Evolutionary conservation across 2,329 filamentous ascomycete species (phyloP), one percentile per base, ranked within the genome.

Genomic region (Passalora sequoiae): DNA sequence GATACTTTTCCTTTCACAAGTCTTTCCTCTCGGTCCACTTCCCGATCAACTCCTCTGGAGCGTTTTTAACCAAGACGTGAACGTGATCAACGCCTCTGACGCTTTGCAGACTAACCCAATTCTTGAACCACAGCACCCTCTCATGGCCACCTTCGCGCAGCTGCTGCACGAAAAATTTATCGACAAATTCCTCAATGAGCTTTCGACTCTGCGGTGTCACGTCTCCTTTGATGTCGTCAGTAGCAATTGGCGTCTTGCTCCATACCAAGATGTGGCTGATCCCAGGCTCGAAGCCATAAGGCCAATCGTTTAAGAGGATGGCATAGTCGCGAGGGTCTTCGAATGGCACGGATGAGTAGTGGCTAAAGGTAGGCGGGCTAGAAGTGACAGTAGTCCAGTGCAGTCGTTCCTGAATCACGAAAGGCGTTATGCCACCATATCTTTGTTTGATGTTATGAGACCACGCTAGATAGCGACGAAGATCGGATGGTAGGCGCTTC

Each of bases 71-170:
- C 15, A 79, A 59, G 13, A 79, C 66, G 65, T 79, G 76, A 5
- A 79, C 66, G 66, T 79, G 76, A 53, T 79, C 76, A 22, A 79
- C 60, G 0, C 73, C 72, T 41, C 76, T 65, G 33, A 83, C 77
- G 53, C 76, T 80, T 62, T 82, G 78, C 61, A 81, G 55, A 27
- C 70, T 70, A 6, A 72, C 73, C 69, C 76, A 80, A 54, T 82
- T 83, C 69, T 80, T 81, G 57, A 82, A 83, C 79, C 79, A 83
- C 44, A 78, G 58, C 17, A 82, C 72, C 51, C 71, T 71, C 15
- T 70, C 69, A 16, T 50, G 33, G 3, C 44, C 54, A 12, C 27
- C 45, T 17, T 47, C 47, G 28, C 57, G 64, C 47, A 74, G 57
- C 29, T 67, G 64, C 8, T 57, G 55, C 9, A 74, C 65, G 59